phyloP scores from a whole-genome alignment of 768 basidiomycete species.

The Leccinum ochraceum region DNA sequence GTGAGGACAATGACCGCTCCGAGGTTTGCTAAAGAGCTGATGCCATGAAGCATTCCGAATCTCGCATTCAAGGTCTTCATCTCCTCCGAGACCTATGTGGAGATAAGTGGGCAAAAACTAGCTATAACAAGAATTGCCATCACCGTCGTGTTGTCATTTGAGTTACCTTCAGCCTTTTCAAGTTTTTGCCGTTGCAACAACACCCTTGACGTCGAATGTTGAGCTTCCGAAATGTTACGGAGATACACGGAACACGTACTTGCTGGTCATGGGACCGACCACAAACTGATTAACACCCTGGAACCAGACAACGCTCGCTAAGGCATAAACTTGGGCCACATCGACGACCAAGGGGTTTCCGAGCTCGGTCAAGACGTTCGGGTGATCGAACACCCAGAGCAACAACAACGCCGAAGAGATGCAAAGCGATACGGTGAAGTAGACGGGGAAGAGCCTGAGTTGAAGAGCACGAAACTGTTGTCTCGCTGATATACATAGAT shows the following conservation, averaged over 20 bases:
- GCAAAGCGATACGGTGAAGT: slow-evolving; percentile 62
- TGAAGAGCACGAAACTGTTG: slow-evolving; percentile 75
- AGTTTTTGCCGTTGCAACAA: slow-evolving; percentile 73
- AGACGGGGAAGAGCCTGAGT: slow-evolving; percentile 72
- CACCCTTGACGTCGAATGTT: slow-evolving; percentile 43
- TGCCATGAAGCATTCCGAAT: slow-evolving; percentile 68
- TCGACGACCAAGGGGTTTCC: slow-evolving; percentile 52
- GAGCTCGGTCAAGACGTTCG: slow-evolving; percentile 50
- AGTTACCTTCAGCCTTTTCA: slow-evolving; percentile 74
- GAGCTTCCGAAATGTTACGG: not conserved
- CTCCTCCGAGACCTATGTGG: slow-evolving; percentile 55
- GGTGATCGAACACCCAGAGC: slow-evolving; percentile 60
- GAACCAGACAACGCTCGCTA: slow-evolving; percentile 43
- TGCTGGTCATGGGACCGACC: slow-evolving; percentile 72
- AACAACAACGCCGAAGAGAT: slow-evolving; percentile 56
- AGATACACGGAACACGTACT: slow-evolving; percentile 39
- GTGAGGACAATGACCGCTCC: slow-evolving; percentile 55
- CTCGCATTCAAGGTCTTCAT: slow-evolving; percentile 70
- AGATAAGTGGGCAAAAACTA: slow-evolving; percentile 11
- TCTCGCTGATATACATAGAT: slow-evolving; percentile 45
- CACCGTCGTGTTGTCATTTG: slow-evolving; percentile 65
- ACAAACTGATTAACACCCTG: slow-evolving; percentile 67
- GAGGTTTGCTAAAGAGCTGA: slow-evolving; percentile 69
- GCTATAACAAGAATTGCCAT: slow-evolving; percentile 23
- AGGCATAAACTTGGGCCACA: slow-evolving; percentile 64